Percentiles rank a stretch among this genome's conserved stretches.
Conservation (phyloP, 164 flowering plant genomes). For the Dillenia turbinata region DNA sequence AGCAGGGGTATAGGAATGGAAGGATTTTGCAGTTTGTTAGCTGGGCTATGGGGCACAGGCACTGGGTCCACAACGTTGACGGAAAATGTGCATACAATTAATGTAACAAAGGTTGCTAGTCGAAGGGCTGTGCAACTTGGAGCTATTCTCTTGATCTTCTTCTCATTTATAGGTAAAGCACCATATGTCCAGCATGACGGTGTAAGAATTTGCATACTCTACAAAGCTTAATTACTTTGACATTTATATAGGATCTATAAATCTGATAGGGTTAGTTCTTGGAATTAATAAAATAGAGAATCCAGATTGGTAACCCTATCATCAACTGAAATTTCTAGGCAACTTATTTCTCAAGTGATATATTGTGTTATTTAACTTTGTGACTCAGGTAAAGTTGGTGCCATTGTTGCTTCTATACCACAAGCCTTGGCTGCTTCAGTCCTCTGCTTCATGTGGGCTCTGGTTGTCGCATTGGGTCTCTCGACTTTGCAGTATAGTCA, state of each 20-base stretch:
- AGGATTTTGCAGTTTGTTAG: constrained; percentile 83
- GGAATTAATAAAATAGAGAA: too few relatives aligned
- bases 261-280: too few relatives aligned
- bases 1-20: constrained; percentile 92
- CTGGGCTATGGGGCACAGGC: constrained; percentile 94
- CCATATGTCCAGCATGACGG: background rate
- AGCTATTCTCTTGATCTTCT: constrained; percentile 60
- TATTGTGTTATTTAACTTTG: background rate
- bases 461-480: constrained; percentile 72
- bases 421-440: constrained; percentile 82
- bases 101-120: constrained; percentile 66
- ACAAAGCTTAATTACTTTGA: too few relatives aligned
- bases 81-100: constrained; percentile 75
- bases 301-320: too few relatives aligned
- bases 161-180: constrained; percentile 68
- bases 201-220: too few relatives aligned
- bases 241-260: too few relatives aligned
- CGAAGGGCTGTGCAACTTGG: constrained; percentile 70
- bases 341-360: background rate
- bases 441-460: constrained; percentile 85
- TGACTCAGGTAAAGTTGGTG: constrained; percentile 81
- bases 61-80: constrained; percentile 86
- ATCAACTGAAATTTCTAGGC: too few relatives aligned
- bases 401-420: constrained; percentile 92
- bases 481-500: constrained; percentile 69